Evolutionary conservation across 306 rosid species (phyloP).

Genomic region (Quillaja saponaria): DNA sequence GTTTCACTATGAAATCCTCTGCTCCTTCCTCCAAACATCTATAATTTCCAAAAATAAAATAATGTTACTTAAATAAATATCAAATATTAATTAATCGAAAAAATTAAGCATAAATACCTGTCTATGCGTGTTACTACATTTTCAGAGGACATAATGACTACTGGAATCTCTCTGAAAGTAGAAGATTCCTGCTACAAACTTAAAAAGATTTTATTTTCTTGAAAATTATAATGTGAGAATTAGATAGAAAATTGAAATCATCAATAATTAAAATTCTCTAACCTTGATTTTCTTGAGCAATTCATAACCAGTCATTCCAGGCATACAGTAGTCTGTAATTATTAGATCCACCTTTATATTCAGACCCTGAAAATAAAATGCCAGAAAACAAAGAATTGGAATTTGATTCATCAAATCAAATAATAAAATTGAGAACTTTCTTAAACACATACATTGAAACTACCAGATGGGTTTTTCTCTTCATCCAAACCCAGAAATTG

Average conservation of each 20-base stretch:
- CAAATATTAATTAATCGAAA: not conserved
- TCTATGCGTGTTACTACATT: conserved; percentile 87
- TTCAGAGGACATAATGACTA: conserved; percentile 97
- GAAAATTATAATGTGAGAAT: not conserved
- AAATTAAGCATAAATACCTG: conserved; percentile 45
- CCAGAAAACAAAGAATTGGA: conserved; percentile 12
- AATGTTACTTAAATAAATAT: not conserved
- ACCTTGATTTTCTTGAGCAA: conserved; percentile 91
- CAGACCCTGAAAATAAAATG: conserved; percentile 34
- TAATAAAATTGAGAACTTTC: not conserved
- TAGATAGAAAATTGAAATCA: not conserved
- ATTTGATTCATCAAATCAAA: not conserved
- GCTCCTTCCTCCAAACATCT: conserved; percentile 99
- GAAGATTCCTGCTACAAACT: conserved; percentile 66
- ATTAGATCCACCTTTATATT: conserved; percentile 81
- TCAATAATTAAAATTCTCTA: not conserved
- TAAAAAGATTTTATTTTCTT: not conserved
- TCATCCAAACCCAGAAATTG: conserved; percentile 77
- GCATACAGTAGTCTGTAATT: conserved; percentile 97
- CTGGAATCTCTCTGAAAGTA: conserved; percentile 70
- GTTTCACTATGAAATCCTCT: conserved; percentile 93
- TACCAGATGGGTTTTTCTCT: conserved; percentile 59
- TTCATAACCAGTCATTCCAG: conserved; percentile 96
- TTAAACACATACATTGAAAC: conserved; percentile 50
- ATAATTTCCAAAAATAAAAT: not conserved